phyloP scores from a whole-genome alignment of 768 basidiomycete species.

The Boletus rubroflammeus region DNA sequence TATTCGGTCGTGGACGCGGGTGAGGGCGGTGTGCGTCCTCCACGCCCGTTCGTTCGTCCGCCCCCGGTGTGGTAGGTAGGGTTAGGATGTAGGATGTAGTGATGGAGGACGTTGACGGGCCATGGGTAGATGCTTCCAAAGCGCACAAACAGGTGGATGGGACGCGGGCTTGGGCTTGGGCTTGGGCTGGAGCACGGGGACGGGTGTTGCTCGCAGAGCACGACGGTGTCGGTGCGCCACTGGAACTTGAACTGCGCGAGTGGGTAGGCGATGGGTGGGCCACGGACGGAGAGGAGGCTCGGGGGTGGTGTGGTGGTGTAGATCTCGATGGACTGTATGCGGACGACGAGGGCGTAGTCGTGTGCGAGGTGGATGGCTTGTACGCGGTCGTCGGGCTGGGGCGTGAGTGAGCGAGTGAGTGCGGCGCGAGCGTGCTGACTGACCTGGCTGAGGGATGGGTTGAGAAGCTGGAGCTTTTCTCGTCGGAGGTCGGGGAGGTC shows the following conservation, averaged over 20 bases:
- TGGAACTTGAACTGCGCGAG: conserved; percentile 47
- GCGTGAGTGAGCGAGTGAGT: background rate
- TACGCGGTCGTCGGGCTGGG: conserved; percentile 35
- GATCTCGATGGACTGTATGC: conserved; percentile 39
- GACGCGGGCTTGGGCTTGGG: conserved; percentile 6
- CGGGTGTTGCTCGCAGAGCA: conserved; percentile 33
- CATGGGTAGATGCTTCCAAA: conserved; percentile 61
- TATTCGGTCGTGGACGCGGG: conserved; percentile 12
- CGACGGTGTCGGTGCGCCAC: conserved; percentile 55
- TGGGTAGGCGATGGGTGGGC: conserved; percentile 37
- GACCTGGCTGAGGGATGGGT: conserved; percentile 33
- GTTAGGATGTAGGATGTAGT: conserved; percentile 51
- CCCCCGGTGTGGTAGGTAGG: conserved; percentile 27
- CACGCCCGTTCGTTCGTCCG: background rate
- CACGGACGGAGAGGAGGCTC: conserved; percentile 12
- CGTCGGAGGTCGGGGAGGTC: conserved; percentile 30
- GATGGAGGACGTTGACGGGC: conserved; percentile 68
- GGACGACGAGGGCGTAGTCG: conserved; percentile 45
- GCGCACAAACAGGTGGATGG: conserved; percentile 54
- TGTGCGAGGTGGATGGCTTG: conserved; percentile 42
- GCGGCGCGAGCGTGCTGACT: background rate
- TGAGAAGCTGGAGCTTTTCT: conserved; percentile 35
- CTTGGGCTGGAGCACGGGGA: conserved; percentile 1
- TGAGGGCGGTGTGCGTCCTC: background rate
- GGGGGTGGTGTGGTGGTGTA: conserved; percentile 35